Evolutionary conservation across 495 filamentous ascomycete genomes (phyloP).

Genomic region (Astrothelium macrocarpum): DNA sequence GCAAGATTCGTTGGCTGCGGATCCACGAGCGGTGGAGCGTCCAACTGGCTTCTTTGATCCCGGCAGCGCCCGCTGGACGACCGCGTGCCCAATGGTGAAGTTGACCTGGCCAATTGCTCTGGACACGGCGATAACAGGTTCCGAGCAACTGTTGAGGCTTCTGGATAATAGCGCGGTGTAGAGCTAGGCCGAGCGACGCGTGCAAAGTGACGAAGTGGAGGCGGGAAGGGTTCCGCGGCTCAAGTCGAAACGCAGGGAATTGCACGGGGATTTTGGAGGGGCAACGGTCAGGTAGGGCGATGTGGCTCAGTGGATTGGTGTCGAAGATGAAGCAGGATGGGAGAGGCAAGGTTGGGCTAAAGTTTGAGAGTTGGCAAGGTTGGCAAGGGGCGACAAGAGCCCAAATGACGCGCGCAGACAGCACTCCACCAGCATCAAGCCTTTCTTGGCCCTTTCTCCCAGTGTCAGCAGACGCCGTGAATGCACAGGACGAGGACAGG

Average conservation of each 20-base stretch:
- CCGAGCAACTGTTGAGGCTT: background rate
- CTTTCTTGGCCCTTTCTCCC: background rate
- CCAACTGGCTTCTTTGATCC: background rate
- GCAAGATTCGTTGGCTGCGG: background rate
- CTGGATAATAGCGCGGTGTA: too few species aligned
- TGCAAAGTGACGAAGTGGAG: background rate
- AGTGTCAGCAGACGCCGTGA: background rate
- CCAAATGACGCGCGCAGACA: background rate
- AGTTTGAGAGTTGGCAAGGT: slow-evolving; percentile 8
- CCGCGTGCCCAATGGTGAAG: background rate
- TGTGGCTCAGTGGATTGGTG: background rate
- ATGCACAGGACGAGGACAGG: background rate
- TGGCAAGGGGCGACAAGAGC: background rate
- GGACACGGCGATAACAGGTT: background rate
- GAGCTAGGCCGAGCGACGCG: too few species aligned
- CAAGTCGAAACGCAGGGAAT: background rate
- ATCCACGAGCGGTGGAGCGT: background rate
- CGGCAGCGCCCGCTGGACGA: background rate
- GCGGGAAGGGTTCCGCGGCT: background rate
- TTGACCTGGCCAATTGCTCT: background rate
- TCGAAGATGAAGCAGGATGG: background rate
- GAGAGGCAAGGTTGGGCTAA: background rate
- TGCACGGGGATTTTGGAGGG: background rate
- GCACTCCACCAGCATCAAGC: background rate
- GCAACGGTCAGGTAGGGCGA: background rate